Base-by-base conservation (phyloP, 306 rosid genomes). In the Mimosa bimucronata region DNA sequence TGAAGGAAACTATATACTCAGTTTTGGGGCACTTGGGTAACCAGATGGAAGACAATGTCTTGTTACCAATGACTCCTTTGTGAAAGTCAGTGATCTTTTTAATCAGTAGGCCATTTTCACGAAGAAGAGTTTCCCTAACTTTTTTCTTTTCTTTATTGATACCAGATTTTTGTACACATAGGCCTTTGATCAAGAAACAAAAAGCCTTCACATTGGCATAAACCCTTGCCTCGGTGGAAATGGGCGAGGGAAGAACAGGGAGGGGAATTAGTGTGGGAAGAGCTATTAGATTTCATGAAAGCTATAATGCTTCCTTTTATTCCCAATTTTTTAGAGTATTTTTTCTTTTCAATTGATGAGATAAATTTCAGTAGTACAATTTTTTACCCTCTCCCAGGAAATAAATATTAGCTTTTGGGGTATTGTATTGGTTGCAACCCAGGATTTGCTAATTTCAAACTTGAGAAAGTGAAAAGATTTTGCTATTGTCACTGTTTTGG, bases 1-100 rank as follows among this genome's bases (percentile, higher is more conserved):
- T 61, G 83, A 89, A 88, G 81, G 90, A 87, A 79, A 88, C 81
- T 44, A 80, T 88, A 80, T 89, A 87, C 89, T 85, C 85, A 13
- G 77, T 86, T 84, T 80, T 86, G 84, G 78, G 89, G 71, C 86
- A 90, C 78, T 81, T 90, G 73, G 78, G 83, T 74, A 87, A 66
- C 74, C 96, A 80, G 38, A 82, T 86, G 79, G 90, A 85, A 73
- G 84, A 82, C 62, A 82, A 82, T 75, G 71, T 50, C 77, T 78
- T 81, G 7, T 74, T 69, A 76, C 79, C 83, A 31, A 84, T 83
- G 48, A 25, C 44, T 7, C 77, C 79, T 73, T 69, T 78, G 71
- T 86, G 80, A 81, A 77, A 81, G 76, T 60, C 80, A 68, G 83
- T 23, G 57, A 52, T 34, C 11, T 50, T 23, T 72, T 67, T 74